Conservation (phyloP, 2,329 filamentous ascomycete species). For the Claviceps sp. region DNA sequence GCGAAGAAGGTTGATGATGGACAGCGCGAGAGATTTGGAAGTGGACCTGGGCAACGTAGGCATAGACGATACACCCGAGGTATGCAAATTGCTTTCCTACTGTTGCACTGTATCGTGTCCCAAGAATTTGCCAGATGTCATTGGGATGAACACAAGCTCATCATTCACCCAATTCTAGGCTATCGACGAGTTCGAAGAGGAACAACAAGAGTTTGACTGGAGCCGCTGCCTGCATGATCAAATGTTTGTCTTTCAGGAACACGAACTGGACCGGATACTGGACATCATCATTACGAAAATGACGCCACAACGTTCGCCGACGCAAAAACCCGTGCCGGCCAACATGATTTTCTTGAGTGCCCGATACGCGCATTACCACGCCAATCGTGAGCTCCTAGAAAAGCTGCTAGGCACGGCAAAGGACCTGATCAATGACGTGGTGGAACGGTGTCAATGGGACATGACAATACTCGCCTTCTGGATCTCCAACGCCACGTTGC, state of each 20-base stretch:
- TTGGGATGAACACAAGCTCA: too few species aligned
- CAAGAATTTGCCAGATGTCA: too few species aligned
- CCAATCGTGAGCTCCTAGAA: slow-evolving; percentile 69
- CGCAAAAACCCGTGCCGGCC: slow-evolving; percentile 94
- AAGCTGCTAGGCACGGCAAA: slow-evolving; percentile 75
- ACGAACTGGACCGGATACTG: slow-evolving; percentile 79
- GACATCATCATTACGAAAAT: slow-evolving; percentile 96
- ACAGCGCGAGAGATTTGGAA: slow-evolving; percentile 91
- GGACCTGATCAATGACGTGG: slow-evolving; percentile 92
- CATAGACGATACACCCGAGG: slow-evolving; percentile 89
- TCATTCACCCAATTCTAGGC: slow-evolving; percentile 26
- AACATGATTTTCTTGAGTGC: slow-evolving; percentile 95
- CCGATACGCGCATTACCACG: slow-evolving; percentile 92
- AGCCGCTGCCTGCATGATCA: slow-evolving; percentile 87
- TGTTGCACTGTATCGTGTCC: background rate
- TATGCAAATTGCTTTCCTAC: slow-evolving; percentile 24
- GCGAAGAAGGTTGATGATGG: slow-evolving; percentile 97
- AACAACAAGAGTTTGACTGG: slow-evolving; percentile 93
- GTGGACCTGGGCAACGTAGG: slow-evolving; percentile 93
- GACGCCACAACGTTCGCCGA: slow-evolving; percentile 87
- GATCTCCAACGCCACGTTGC: slow-evolving; percentile 90
- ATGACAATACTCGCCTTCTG: slow-evolving; percentile 99
- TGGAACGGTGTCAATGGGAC: slow-evolving; percentile 95
- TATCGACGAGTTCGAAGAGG: slow-evolving; percentile 71
- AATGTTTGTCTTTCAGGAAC: slow-evolving; percentile 99